phyloP scores from a whole-genome alignment of 2,329 filamentous ascomycete species.

The Exophiala alcalophila region DNA sequence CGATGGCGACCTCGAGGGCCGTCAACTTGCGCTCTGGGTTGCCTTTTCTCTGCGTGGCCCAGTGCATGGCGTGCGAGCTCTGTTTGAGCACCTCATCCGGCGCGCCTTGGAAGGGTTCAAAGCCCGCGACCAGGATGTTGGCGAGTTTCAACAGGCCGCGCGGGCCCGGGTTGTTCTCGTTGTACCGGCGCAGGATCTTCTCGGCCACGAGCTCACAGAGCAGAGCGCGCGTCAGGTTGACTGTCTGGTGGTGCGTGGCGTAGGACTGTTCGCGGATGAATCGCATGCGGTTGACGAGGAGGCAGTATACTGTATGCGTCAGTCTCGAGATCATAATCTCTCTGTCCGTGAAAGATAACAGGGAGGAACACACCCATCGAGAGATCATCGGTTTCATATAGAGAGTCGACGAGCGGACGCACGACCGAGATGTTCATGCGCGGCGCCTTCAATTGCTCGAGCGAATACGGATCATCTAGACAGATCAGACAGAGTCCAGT shows the following conservation, averaged over 20 bases:
- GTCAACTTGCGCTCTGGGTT: slow-evolving; percentile 61
- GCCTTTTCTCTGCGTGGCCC: slow-evolving; percentile 43
- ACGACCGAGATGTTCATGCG: slow-evolving; percentile 79
- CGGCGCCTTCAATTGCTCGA: slow-evolving; percentile 75
- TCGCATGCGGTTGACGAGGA: slow-evolving; percentile 76
- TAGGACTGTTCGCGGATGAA: slow-evolving; percentile 76
- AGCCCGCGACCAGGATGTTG: slow-evolving; percentile 77
- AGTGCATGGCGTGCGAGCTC: slow-evolving; percentile 48
- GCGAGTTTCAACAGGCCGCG: slow-evolving; percentile 70
- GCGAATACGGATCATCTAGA: slow-evolving; percentile 61
- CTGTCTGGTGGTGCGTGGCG: slow-evolving; percentile 74
- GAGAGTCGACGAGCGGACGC: slow-evolving; percentile 76
- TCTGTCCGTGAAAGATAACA: background rate
- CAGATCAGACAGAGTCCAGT: too few relatives aligned
- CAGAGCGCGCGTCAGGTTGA: slow-evolving; percentile 72
- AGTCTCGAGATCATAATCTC: slow-evolving; percentile 2
- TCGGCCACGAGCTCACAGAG: slow-evolving; percentile 78
- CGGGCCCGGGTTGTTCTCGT: slow-evolving; percentile 70
- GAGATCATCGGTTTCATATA: slow-evolving; percentile 75
- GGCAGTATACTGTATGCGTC: slow-evolving; percentile 64
- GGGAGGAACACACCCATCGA: slow-evolving; percentile 60
- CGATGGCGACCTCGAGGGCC: slow-evolving; percentile 76
- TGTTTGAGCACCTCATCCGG: slow-evolving; percentile 63
- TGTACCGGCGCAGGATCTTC: slow-evolving; percentile 72
- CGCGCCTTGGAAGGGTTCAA: slow-evolving; percentile 81